Base-by-base conservation (phyloP, 2,329 filamentous ascomycete genomes). In the Fusarium oligoseptatum region DNA sequence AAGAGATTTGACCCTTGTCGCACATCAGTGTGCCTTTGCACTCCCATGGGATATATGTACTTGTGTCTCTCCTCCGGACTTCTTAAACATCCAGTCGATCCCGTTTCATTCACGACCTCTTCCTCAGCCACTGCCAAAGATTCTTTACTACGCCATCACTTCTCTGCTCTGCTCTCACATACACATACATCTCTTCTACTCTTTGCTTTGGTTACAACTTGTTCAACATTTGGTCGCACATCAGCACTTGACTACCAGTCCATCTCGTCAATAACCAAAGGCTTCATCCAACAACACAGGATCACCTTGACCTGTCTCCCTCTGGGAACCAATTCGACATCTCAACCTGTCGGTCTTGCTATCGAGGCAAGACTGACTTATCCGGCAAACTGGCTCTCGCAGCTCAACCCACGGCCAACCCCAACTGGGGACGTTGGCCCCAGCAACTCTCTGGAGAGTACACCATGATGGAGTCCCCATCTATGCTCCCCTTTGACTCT, bases 371-470 rank as follows among this genome's bases (percentile, higher is more conserved):
- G 78, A 65, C 78, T 77, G 73, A 76, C 68, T 45, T 68, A 61
- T 67, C 41, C 66, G 55, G 65, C 75, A 78, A 73, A 68, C 83
- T 90, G 87, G 86, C 87, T 76, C 84, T 88, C 77, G 83, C 85
- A 66, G 82, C 85, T 78, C 84, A 87, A 77, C 80, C 85, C 65
- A 81, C 85, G 69, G 82, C 82, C 56, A 78, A 83, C 73, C 82
- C 85, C 63, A 83, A 82, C 82, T 92, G 90, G 90, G 86, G 84
- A 77, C 88, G 88, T 75, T 90, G 88, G 87, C 82, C 85, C 73
- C 81, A 87, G 68, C 88, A 89, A 48, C 85, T 88, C 52, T 82
- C 81, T 15, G 76, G 81, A 58, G 86, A 87, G 41, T 89, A 88
- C 76, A 71, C 79, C 68, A 84, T 88, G 80, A 86, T 90, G 84